A percentile compares a stretch with the other conserved stretches of the same genome.
Evolutionary conservation across 805 yeast genomes (phyloP).

Genomic region (Barnettozyma salicaria): DNA sequence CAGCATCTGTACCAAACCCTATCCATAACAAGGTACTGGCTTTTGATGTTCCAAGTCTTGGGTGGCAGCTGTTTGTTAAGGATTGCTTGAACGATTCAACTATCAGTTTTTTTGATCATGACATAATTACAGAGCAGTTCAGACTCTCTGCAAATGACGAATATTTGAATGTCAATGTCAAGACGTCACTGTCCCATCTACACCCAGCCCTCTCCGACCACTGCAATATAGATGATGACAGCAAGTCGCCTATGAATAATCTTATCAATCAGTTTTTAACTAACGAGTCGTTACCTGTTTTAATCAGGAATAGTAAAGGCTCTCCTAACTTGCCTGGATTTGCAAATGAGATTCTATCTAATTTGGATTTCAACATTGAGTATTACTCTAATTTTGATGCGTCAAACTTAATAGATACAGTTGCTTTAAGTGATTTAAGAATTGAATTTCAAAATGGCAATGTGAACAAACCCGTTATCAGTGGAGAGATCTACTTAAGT

Average conservation of each 20-base stretch:
- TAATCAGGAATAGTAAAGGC: conserved; percentile 19
- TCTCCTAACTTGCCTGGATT: conserved; percentile 18
- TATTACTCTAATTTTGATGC: conserved; percentile 14
- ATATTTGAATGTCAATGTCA: conserved; percentile 9
- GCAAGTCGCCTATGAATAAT: conserved; percentile 14
- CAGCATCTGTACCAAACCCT: conserved; percentile 21
- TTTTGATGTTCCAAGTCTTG: conserved; percentile 29
- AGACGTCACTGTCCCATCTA: conserved; percentile 9
- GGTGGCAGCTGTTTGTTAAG: conserved; percentile 32
- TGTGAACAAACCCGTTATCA: conserved; percentile 29
- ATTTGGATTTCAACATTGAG: conserved; percentile 13
- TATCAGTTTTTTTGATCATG: conserved; percentile 26
- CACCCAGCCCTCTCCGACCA: conserved; percentile 4
- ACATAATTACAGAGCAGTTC: conserved; percentile 10
- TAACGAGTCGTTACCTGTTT: conserved; percentile 18
- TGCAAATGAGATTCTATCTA: conserved; percentile 18
- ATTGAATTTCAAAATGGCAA: conserved; percentile 32
- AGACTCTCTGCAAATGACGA: conserved; percentile 15
- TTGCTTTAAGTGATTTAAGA: conserved; percentile 32
- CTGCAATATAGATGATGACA: conserved; percentile 10
- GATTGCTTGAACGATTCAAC: conserved; percentile 31
- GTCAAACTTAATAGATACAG: conserved; percentile 28
- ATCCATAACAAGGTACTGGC: conserved; percentile 17
- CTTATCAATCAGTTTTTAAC: conserved; percentile 14
- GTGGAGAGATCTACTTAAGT: conserved; percentile 33